These are phyloP conservation scores for Vaccinium macrocarpon DNA, from an alignment of 148 eudicot species.

Conservation along the genomic window DNA sequence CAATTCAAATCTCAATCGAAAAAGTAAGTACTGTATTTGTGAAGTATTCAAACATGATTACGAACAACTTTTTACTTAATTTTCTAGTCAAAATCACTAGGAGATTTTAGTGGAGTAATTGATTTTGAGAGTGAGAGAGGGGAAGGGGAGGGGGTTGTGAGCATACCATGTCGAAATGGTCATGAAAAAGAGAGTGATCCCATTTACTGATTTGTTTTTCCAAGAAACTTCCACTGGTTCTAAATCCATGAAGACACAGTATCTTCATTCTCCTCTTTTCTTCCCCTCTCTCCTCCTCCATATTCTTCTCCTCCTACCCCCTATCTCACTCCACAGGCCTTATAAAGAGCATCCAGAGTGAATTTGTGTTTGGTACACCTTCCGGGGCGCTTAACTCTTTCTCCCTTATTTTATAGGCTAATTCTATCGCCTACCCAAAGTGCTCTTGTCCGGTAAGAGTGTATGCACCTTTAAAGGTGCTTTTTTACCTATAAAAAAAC, in stretches of 20 bases:
- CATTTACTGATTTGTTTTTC: conserved; percentile 74
- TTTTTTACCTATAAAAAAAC: too few species aligned
- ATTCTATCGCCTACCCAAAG: too few species aligned
- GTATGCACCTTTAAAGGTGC: too few species aligned
- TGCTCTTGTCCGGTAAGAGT: too few species aligned
- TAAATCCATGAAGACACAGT: conserved; percentile 79
- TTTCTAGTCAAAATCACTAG: too few species aligned
- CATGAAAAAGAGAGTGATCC: conserved; percentile 67
- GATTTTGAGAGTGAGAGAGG: background rate
- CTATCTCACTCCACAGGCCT: background rate
- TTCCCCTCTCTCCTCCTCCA: conserved; percentile 22
- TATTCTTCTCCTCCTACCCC: conserved; percentile 6
- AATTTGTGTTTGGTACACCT: background rate
- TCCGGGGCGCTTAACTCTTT: background rate
- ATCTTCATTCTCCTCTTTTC: conserved; percentile 58
- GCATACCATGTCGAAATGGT: conserved; percentile 57
- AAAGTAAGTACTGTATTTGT: background rate
- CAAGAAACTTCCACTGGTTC: conserved; percentile 82
- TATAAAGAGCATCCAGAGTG: background rate
- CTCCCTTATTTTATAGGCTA: background rate
- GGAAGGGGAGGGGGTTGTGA: background rate
- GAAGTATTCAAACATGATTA: background rate
- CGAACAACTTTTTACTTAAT: too few species aligned
- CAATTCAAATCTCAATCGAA: background rate
- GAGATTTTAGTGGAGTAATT: too few species aligned